Conservation (phyloP, 192 early-diverging fungal species). For the Geosiphon pyriformis region DNA sequence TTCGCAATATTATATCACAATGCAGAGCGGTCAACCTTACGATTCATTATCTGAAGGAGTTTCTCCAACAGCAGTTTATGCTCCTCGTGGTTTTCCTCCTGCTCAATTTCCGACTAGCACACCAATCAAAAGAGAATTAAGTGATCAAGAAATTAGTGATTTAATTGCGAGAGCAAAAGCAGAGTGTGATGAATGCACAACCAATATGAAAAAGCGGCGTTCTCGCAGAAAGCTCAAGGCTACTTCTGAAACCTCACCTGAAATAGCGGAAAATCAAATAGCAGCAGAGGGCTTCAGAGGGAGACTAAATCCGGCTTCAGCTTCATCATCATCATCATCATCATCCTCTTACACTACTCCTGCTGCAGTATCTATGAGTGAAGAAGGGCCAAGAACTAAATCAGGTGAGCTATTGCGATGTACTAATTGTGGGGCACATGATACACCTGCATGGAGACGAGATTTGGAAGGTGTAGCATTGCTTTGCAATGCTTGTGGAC, state of each 20-base stretch:
- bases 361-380: not conserved
- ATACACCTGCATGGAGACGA: slow-evolving; percentile 1
- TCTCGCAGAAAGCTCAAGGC: not conserved
- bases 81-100: too few species aligned
- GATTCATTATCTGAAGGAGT: too few species aligned
- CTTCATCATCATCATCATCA: not conserved
- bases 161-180: not conserved
- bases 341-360: not conserved
- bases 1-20: not conserved
- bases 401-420: not conserved
- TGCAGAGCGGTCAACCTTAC: not conserved
- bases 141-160: not conserved
- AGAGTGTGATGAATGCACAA: not conserved
- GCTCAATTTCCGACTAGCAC: too few species aligned
- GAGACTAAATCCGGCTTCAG: too few species aligned
- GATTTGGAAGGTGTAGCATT: not conserved
- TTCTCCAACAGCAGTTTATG: too few species aligned
- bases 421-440: not conserved
- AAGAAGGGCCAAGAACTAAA: not conserved
- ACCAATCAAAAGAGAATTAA: not conserved
- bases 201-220: not conserved
- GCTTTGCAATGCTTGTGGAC: slow-evolving; percentile 7
- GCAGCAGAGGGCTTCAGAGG: too few species aligned
- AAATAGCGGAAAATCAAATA: too few species aligned
- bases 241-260: not conserved